phyloP scores from a whole-genome alignment of 495 filamentous ascomycete species.

The Neurospora sp. region DNA sequence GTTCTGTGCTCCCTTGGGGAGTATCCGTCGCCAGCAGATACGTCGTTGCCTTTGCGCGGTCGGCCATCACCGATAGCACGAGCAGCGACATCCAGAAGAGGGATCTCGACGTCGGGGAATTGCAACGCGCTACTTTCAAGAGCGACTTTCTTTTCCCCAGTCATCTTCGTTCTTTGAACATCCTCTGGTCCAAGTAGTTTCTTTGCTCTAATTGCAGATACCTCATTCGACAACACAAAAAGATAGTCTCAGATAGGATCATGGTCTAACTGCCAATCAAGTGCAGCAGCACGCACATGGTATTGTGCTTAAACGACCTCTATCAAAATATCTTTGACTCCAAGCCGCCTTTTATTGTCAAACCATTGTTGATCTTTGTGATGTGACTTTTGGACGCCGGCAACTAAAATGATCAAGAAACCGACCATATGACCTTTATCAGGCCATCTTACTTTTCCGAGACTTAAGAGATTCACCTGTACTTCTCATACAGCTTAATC shows the following conservation, averaged over 20 bases:
- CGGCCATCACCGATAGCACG: background rate
- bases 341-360: background rate
- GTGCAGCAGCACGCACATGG: background rate
- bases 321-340: background rate
- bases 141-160: background rate
- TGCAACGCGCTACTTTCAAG: background rate
- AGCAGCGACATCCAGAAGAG: background rate
- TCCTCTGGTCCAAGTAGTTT: background rate
- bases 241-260: too few relatives aligned
- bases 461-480: constrained; percentile 7
- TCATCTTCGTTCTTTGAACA: background rate
- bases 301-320: background rate
- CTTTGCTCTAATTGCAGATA: background rate
- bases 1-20: background rate
- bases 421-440: background rate
- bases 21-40: background rate
- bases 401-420: background rate
- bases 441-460: background rate
- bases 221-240: background rate
- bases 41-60: background rate
- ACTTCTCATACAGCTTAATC: constrained; percentile 30
- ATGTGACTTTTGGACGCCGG: background rate
- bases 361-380: background rate
- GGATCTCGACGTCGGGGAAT: background rate
- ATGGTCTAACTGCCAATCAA: background rate